A percentile compares a stretch with the other conserved stretches of the same genome.
Conservation (phyloP, 495 filamentous ascomycete genomes). For the Penicillium arizonense region DNA sequence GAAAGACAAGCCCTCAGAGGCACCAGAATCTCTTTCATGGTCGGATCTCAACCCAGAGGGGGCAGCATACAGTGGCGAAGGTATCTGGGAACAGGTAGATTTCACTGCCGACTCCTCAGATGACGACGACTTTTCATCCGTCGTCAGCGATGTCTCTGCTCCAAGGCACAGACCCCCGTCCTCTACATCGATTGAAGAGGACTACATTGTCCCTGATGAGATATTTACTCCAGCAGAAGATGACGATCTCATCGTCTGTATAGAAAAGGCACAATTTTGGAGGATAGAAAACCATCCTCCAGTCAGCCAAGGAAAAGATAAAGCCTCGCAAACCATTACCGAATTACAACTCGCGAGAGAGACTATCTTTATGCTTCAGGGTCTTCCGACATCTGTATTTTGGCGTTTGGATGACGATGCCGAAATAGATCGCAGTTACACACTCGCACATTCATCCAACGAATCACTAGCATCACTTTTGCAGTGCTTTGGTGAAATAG, state of each 20-base stretch:
- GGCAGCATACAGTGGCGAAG: slow-evolving; percentile 63
- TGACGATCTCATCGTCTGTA: slow-evolving; percentile 41
- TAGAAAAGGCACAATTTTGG: slow-evolving; percentile 68
- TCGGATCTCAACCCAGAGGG: slow-evolving; percentile 72
- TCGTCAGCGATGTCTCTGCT: slow-evolving; percentile 29
- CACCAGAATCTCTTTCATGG: slow-evolving; percentile 62
- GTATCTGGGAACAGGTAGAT: slow-evolving; percentile 77
- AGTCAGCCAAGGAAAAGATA: slow-evolving; percentile 24
- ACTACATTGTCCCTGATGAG: slow-evolving; percentile 38
- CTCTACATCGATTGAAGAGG: slow-evolving; percentile 24
- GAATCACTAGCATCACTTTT: slow-evolving; percentile 40
- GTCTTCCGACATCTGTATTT: slow-evolving; percentile 74
- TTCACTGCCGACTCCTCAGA: slow-evolving; percentile 67
- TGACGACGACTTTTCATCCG: slow-evolving; percentile 41
- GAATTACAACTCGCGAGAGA: slow-evolving; percentile 78
- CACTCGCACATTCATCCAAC: slow-evolving; percentile 37
- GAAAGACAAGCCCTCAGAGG: slow-evolving; percentile 39
- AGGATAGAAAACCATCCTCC: slow-evolving; percentile 34
- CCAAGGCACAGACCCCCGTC: slow-evolving; percentile 21
- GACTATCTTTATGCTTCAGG: slow-evolving; percentile 78
- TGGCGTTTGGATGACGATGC: slow-evolving; percentile 38
- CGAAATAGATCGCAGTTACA: slow-evolving; percentile 36
- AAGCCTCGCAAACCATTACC: slow-evolving; percentile 53
- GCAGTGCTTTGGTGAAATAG: slow-evolving; percentile 42
- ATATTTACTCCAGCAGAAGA: slow-evolving; percentile 35